Conservation (phyloP, 306 rosid genomes). For the Adenanthera pavonina region DNA sequence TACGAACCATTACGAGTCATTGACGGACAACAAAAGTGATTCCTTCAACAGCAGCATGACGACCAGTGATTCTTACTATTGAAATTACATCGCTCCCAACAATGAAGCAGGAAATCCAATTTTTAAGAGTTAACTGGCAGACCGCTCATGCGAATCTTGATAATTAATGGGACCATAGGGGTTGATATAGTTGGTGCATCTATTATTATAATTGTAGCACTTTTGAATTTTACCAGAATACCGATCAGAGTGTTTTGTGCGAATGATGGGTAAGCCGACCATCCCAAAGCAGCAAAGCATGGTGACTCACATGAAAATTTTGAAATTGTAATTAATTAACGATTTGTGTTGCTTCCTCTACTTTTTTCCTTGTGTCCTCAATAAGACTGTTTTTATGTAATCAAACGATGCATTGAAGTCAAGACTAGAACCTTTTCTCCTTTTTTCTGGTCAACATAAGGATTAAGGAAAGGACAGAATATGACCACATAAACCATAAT, state of each 20-base stretch:
- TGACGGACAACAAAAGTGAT: conserved; percentile 43
- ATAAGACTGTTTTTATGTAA: background rate
- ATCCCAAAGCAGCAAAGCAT: background rate
- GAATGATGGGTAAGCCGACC: background rate
- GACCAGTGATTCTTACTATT: conserved; percentile 40
- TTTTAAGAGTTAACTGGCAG: background rate
- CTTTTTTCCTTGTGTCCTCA: background rate
- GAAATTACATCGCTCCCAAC: conserved; percentile 33
- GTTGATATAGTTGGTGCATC: background rate
- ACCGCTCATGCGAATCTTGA: background rate
- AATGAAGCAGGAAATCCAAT: conserved; percentile 9
- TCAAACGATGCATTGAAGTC: background rate
- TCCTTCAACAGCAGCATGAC: conserved; percentile 37
- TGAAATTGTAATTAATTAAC: conserved; percentile 10
- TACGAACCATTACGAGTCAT: conserved; percentile 50
- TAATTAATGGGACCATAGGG: background rate
- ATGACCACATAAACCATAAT: background rate
- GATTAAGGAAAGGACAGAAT: background rate
- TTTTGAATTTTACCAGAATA: background rate
- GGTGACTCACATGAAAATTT: background rate
- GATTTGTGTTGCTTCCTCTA: background rate
- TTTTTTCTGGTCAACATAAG: background rate
- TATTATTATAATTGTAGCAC: conserved; percentile 20
- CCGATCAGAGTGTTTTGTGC: background rate
- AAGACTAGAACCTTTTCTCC: background rate